A percentile compares a stretch with the other conserved stretches of the same genome.
Conservation (phyloP, 1,139 yeast genomes). For the Geotrichum carabidarum region DNA sequence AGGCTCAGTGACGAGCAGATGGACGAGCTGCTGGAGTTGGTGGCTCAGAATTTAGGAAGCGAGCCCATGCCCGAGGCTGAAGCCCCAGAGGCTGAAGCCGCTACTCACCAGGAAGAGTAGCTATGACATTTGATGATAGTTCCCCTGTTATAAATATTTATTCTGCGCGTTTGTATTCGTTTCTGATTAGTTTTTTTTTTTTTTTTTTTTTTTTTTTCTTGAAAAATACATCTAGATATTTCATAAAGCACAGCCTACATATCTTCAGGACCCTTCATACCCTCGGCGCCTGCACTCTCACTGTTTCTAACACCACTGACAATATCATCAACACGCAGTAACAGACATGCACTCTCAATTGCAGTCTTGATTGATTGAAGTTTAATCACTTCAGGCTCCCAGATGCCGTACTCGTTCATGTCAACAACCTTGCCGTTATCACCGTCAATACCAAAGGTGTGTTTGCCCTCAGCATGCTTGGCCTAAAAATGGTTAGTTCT, state of each 20-base stretch:
- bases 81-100: slow-evolving; percentile 7
- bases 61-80: slow-evolving; percentile 19
- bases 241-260: slow-evolving; percentile 11
- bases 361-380: slow-evolving; percentile 96
- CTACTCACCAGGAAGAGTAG: neutral
- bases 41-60: slow-evolving; percentile 42
- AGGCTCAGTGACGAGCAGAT: slow-evolving; percentile 64
- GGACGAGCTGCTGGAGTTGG: slow-evolving; percentile 49
- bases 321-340: slow-evolving; percentile 93
- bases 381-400: slow-evolving; percentile 99
- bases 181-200: slow-evolving; percentile 4
- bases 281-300: slow-evolving; percentile 24
- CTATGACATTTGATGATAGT: neutral
- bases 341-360: slow-evolving; percentile 90
- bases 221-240: slow-evolving; percentile 3
- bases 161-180: slow-evolving; percentile 17
- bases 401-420: slow-evolving; percentile 91
- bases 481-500: slow-evolving; percentile 41
- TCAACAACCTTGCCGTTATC: slow-evolving; percentile 90
- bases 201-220: slow-evolving; percentile 11
- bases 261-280: slow-evolving; percentile 27
- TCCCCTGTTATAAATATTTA: slow-evolving; percentile 12
- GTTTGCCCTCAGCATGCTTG: slow-evolving; percentile 81
- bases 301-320: slow-evolving; percentile 84
- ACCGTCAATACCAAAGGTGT: slow-evolving; percentile 90